Evolutionary conservation across 2,329 filamentous ascomycete genomes (phyloP), one percentile per base, ranked within the genome.

Genomic region (Karstenula rhodostoma): DNA sequence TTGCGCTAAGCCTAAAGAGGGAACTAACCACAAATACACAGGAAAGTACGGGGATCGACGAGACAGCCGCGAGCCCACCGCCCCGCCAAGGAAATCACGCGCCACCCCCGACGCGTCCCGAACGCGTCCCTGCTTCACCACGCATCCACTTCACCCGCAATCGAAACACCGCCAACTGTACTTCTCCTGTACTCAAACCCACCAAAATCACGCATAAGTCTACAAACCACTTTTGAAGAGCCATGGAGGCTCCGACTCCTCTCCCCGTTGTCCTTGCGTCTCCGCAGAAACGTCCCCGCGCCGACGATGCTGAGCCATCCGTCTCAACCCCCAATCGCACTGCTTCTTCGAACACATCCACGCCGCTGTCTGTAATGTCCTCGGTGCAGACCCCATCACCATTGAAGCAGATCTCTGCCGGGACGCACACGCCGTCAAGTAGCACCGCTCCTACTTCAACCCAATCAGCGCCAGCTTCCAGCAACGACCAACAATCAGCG

Each of bases 201-300:
- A 13, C 40, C 40, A n/a, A 32, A 9, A 17, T 35, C 25, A 55
- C 27, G 29, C 42, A 46, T 32, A 10, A 37, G 33, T 19, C 22
- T n/a, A 25, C 12, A 22, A 46, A 10, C 13, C 49, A 43, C 27
- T 4, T 25, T 33, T 22, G n/a, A 46, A 43, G 50, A 53, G 52
- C 27, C 22, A 79, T 78, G 75, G 73, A 74, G 58, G 72, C 72
- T 52, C 65, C 68, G 27, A 40, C n/a, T 40, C 37, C 37, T 32
- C 58, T 64, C 19, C 60, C 64, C 1, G 42, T 67, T 43, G 53
- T 62, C 37, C 62, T 72, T 25, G 46, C 62, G 3, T 60, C 64
- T 29, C 67, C 68, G 22, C 67, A 75, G 42, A 79, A 79, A 60
- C 76, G 77, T 43, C 63, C 75, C 23, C 68, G 67, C 40, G 71